Evolutionary conservation across 2,329 filamentous ascomycete genomes (phyloP), one percentile per base, ranked within the genome.

Genomic region (Penicillium paneum): DNA sequence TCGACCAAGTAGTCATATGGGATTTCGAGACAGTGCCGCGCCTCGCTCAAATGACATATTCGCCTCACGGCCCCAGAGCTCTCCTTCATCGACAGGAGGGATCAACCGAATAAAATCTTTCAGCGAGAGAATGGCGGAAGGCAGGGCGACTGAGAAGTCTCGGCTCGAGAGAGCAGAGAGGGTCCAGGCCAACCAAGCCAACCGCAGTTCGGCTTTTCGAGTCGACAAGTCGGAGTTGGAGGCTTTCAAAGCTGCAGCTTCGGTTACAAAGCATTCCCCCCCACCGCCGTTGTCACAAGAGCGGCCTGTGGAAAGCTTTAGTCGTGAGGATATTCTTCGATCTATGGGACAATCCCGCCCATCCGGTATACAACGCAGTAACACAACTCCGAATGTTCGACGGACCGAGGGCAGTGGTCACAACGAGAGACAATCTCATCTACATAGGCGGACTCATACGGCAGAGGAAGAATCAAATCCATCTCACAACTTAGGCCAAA

Each of bases 71-170:
- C 60, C 62, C 15, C 65, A 66, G 11, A 62, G 64, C 8, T 67
- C 69, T 31, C 59, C 65, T 8, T 56, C 62, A 13, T 56, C 62
- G 11, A 62, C 56, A 15, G 70, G 63, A 39, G 67, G 60, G 15
- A 48, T 58, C 24, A 62, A 49, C 55, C 72, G 62, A 42, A 65
- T 69, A 19, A 86, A 84, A 64, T 80, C 84, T 51, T 99, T 97
- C 73, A 96, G 89, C 67, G 91, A 97, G 71, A 82, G 92, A 43
- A 83, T 99, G 57, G 87, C 89, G 1, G 85, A 89, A 46, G 87
- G 85, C 35, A 83, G 76, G 43, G 66, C 70, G 19, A 63, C 65
- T n/a, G 74, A 77, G 29, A 74, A 71, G 51, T 66, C 67, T 24
- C 70, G 67, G 28, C 65, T 72, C 54, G 71, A 76, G 45, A 72